Percentiles rank a stretch among this genome's conserved stretches.
phyloP scores from a whole-genome alignment of 208 protist genomes.

The Acanthamoeba royreba region DNA sequence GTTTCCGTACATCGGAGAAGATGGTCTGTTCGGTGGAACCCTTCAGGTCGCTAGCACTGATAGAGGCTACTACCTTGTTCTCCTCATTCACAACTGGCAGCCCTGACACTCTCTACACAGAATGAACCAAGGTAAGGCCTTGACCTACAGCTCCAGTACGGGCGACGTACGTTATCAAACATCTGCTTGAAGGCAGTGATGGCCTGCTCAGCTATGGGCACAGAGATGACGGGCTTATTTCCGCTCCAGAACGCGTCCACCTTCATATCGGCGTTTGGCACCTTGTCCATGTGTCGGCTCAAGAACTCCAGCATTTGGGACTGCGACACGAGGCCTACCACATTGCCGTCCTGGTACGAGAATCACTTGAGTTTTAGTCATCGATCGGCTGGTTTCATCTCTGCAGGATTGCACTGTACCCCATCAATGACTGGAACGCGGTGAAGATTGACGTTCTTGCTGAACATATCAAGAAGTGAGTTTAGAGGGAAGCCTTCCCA shows the following conservation, averaged over 20 bases:
- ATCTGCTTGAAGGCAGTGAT: neutral
- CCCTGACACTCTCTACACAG: neutral
- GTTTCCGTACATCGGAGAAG: neutral
- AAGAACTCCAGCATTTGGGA: neutral
- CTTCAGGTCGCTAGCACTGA: slow-evolving; percentile 34
- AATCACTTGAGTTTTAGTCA: neutral
- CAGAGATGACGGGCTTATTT: neutral
- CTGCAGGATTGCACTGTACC: neutral
- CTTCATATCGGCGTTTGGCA: neutral
- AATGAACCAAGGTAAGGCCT: neutral
- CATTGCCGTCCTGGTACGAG: neutral
- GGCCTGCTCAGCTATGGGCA: neutral
- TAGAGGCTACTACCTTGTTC: neutral
- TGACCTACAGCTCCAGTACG: neutral
- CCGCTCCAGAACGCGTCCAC: neutral
- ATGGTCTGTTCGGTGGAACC: neutral
- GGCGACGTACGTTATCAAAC: neutral
- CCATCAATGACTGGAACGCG: neutral
- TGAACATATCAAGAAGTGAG: slow-evolving; percentile 19
- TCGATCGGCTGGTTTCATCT: neutral
- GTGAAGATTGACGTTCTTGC: slow-evolving; percentile 21
- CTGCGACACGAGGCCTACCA: neutral
- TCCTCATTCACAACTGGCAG: neutral
- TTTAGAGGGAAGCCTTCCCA: slow-evolving; percentile 1
- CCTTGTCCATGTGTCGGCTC: neutral